Evolutionary conservation across 176 grass and related monocot species (phyloP).

Genomic region (Tillandsia fasciculata): DNA sequence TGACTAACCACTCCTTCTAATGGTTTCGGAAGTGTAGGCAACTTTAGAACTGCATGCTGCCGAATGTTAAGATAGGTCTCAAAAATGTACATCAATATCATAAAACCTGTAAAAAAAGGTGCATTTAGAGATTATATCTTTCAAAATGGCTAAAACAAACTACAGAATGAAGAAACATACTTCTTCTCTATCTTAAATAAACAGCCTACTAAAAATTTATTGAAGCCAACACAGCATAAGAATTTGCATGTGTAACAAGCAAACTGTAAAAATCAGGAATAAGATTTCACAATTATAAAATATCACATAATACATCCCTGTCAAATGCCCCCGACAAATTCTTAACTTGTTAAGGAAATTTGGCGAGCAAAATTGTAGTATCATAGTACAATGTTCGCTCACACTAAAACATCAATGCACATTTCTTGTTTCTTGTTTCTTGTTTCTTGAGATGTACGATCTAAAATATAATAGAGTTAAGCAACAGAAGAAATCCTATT

Average conservation of each 20-base stretch:
- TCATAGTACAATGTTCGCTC: not conserved
- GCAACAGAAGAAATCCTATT: too few species aligned
- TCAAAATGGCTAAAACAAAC: not conserved
- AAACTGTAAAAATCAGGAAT: too few species aligned
- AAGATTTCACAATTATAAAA: too few species aligned
- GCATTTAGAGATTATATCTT: not conserved
- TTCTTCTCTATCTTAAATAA: too few species aligned
- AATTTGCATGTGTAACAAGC: too few species aligned
- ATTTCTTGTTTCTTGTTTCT: not conserved
- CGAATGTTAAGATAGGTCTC: constrained; percentile 91
- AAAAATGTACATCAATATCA: constrained; percentile 87
- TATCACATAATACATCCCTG: too few species aligned
- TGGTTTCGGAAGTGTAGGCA: constrained; percentile 56
- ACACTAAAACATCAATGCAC: not conserved
- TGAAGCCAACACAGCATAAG: too few species aligned
- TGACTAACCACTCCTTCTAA: constrained; percentile 69
- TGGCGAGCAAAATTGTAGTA: not conserved
- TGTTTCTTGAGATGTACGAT: too few species aligned
- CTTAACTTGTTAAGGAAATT: not conserved
- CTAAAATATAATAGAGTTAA: too few species aligned
- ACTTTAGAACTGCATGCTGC: constrained; percentile 66
- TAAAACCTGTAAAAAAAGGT: constrained; percentile 66
- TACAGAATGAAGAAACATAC: not conserved
- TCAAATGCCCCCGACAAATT: too few species aligned
- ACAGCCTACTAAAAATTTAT: too few species aligned